Evolutionary conservation across 2,329 filamentous ascomycete species (phyloP), one percentile per base, ranked within the genome.

Genomic region (Cercospora nicotianae): DNA sequence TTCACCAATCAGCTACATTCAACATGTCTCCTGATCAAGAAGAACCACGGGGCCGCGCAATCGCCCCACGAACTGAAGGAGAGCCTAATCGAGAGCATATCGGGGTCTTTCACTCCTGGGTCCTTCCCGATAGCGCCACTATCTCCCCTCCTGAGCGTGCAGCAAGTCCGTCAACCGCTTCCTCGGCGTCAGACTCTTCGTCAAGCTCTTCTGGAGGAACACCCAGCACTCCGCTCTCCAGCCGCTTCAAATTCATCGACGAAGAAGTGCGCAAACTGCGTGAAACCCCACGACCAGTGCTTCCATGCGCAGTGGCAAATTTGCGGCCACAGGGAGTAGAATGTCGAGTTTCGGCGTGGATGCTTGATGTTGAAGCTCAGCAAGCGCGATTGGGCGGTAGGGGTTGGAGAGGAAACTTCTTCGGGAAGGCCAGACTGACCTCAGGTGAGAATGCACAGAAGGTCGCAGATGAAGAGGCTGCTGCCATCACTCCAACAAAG

Each of bases 331-430:
- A n/a, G 20, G n/a, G 18, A 30, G 6, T 42, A 2, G 36, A 48
- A 48, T 26, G 59, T 23, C 33, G 33, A 5, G 42, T 61, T 26
- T 42, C 36, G 20, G 13, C 33, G 20, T 63, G 60, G 60, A 31
- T 63, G 23, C 16, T 36, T 30, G 60, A 63, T 53, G 60, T 63
- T 1, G 60, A 63, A 48, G 60, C 60, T 23, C 60, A 63, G 60
- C 42, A 36, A 18, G 2, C 23, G 6, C 1, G 20, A 2, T 10
- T n/a, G 20, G 42, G 23, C 1, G 42, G 16, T 23, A 18, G 16
- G 3, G 33, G 45, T 28, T 18, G 30, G 39, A 53, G 45, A n/a
- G 16, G 45, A 23, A 51, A 51, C 7, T 13, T 51, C 10, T 30
- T 51, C 23, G 10, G 20, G 28, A 48, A 10, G 28, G n/a, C 13